Base-by-base conservation (phyloP, 768 basidiomycete species). In the Boletellus sp. region DNA sequence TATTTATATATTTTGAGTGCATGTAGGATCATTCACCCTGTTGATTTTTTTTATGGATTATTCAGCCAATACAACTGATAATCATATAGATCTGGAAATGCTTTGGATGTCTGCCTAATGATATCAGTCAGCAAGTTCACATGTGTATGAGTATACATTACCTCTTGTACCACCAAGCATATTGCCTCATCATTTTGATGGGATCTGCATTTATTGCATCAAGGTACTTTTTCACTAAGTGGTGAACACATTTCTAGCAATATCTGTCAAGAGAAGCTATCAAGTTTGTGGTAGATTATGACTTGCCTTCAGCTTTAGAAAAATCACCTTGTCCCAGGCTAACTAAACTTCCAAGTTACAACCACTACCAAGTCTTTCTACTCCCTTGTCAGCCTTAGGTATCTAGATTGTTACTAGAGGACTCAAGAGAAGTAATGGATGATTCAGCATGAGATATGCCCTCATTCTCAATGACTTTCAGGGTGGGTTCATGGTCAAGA, bases 261-360 rank as follows among this genome's bases (percentile, higher is more conserved):
- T 2, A 11, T 4, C n/a, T 17, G 32, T 19, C 17, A 42, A 17
- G 17, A 16, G 15, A 5, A 20, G n/a, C 15, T 15, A 23, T 15
- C n/a, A n/a, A 38, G 26, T n/a, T n/a, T n/a, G n/a, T n/a, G n/a
- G n/a, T n/a, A 9, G 4, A 20, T 6, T 7, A 15, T 1, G 35
- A 36, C 11, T 1, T 23, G 53, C 42, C 22, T 41, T 55, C 0
- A 55, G 9, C 17, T 1, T 37, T 11, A 3, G 19, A 41, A 55
- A 55, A 9, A 0, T 11, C 0, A 13, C 9, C 15, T 11, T 33
- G 16, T 34, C 31, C 53, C 47, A 57, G 4, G 17, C 50, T 3
- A 52, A 17, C 22, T 51, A 39, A 0, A 11, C 33, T 17, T 51
- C 47, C 20, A 57, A 38, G 12, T 49, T 49, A 33, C 52, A 57